Conservation (phyloP, 257 asterid species). For the Przewalskia tangutica region DNA sequence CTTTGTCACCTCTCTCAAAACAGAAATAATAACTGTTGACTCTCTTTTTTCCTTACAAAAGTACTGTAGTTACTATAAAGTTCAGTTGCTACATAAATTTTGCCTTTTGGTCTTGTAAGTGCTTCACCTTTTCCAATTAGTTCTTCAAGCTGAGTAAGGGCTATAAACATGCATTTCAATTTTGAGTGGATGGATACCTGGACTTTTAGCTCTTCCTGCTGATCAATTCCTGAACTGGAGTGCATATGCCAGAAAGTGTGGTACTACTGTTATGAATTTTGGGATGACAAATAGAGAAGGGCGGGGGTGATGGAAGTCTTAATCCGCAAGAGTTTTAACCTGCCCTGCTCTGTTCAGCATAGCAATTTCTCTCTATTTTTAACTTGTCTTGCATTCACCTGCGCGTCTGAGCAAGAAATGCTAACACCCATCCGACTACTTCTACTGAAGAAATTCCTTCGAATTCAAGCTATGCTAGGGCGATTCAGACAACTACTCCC, state of each 20-base stretch:
- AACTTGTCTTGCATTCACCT: not conserved
- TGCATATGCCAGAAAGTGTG: not conserved
- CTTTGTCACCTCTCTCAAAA: not conserved
- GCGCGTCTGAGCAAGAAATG: too few species aligned
- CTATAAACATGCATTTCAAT: not conserved
- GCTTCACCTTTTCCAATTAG: not conserved
- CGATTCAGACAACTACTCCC: too few species aligned
- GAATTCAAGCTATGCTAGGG: too few species aligned
- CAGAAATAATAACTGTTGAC: not conserved
- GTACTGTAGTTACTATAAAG: not conserved
- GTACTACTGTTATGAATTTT: not conserved
- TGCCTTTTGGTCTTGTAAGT: not conserved
- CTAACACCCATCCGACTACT: too few species aligned
- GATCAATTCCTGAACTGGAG: not conserved
- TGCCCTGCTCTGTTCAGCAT: not conserved
- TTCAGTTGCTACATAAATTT: not conserved
- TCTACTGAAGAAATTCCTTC: too few species aligned
- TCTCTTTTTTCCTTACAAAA: not conserved
- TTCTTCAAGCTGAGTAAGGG: not conserved
- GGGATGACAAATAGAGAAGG: not conserved
- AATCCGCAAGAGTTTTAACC: too few species aligned
- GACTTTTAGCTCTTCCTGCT: not conserved
- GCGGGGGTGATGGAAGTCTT: not conserved
- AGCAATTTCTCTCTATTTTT: not conserved
- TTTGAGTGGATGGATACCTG: not conserved